Conservation (phyloP, 305 asterid species). For the Plantago coronopus region DNA sequence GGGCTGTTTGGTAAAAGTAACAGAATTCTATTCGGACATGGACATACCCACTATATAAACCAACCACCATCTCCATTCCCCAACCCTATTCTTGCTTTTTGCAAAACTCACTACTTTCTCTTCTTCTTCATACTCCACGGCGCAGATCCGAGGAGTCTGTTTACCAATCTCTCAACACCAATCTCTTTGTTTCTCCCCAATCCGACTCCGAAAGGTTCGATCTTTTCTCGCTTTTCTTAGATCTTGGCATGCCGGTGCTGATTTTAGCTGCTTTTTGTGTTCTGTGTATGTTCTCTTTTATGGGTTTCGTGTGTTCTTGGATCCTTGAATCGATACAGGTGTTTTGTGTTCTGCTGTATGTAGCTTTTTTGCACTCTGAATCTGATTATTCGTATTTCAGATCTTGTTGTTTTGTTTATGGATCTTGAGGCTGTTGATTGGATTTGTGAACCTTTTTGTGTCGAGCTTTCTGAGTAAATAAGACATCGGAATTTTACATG, state of each 20-base stretch:
- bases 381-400: neutral
- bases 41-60: slow-evolving; percentile 4
- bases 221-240: neutral
- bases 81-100: slow-evolving; percentile 8
- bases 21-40: slow-evolving; percentile 14
- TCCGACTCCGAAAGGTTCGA: slow-evolving; percentile 15
- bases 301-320: too few species aligned
- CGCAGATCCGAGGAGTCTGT: slow-evolving; percentile 30
- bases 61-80: neutral
- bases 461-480: too few species aligned
- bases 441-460: too few species aligned
- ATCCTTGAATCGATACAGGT: neutral
- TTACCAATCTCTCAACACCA: neutral
- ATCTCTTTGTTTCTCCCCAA: neutral
- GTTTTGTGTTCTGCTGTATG: neutral
- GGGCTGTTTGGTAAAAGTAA: neutral
- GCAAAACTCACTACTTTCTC: neutral
- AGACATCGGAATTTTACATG: too few species aligned
- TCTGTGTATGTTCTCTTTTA: too few species aligned
- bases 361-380: neutral
- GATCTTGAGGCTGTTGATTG: neutral
- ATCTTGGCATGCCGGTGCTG: too few species aligned
- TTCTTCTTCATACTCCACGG: slow-evolving; percentile 17
- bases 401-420: neutral
- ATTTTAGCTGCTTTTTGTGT: too few species aligned